Evolutionary conservation across 176 grass and related monocot species (phyloP), one percentile per base, ranked within the genome.

Genomic region (Musa beccarii): DNA sequence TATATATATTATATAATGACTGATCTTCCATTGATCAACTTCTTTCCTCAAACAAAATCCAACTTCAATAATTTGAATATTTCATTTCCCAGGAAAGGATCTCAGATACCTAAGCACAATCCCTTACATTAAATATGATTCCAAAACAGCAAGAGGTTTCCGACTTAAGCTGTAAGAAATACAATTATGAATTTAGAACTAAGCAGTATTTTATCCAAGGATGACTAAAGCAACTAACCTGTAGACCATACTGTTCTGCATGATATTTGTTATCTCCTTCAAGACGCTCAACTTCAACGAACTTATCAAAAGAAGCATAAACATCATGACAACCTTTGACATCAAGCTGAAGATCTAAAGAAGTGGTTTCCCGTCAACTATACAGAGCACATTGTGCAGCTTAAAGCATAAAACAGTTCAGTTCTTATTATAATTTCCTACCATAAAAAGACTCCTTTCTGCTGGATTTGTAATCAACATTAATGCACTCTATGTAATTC

Each of bases 311-410:
- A 22, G 69, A 72, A 23, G 69, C 69, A 72, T 72, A 72, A 22
- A 72, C 49, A 53, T 72, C 69, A 12, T 53, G 49, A 22, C 69
- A 72, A 6, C 69, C 69, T 72, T 72, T 72, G 10, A 72, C 69
- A 72, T 72, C 69, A 72, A 72, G 69, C 69, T 72, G 69, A 72
- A 72, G 43, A 72, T 72, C 69, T 72, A 72, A 5, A 52, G n/a
- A 68, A 72, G 69, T 12, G 53, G 11, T 72, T 53, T 72, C n/a
- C 13, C 69, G 53, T 53, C 15, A 52, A 53, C 20, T 13, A 13
- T 20, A 11, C 15, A 29, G 11, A 52, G 17, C 34, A 51, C 51
- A 72, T 52, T 52, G 9, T 23, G 69, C 20, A 72, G 49, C 51
- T 72, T 72, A 72, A 51, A 72, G 19, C 43, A 72, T 13, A 23